phyloP scores from a whole-genome alignment of 2,329 filamentous ascomycete species.

The Calonectria crousiana region DNA sequence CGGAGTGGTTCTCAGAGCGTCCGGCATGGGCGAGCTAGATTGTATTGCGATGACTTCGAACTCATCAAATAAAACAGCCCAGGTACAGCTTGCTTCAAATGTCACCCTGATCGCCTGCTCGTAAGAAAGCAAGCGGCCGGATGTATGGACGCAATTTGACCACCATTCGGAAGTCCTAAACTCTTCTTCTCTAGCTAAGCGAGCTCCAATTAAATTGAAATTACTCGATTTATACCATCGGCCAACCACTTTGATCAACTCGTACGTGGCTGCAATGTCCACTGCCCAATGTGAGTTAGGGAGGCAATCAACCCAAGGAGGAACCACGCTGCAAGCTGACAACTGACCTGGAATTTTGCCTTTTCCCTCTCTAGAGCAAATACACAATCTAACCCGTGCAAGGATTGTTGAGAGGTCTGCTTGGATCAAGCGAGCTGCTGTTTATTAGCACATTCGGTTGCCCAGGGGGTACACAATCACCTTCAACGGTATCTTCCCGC shows the following conservation, averaged over 20 bases:
- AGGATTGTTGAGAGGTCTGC: neutral
- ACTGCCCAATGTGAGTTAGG: neutral
- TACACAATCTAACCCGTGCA: neutral
- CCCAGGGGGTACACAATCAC: neutral
- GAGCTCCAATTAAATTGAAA: neutral
- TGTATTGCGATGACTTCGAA: conserved; percentile 12
- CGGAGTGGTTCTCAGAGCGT: neutral
- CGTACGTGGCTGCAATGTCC: neutral
- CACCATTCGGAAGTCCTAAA: neutral
- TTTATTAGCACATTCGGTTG: neutral
- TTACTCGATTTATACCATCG: neutral
- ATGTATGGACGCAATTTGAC: conserved; percentile 8
- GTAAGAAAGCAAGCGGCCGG: conserved; percentile 21
- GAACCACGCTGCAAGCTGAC: too few relatives aligned
- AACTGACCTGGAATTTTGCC: neutral
- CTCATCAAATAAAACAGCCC: conserved; percentile 5
- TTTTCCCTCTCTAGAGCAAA: neutral
- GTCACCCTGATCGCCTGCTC: neutral
- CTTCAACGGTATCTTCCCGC: neutral
- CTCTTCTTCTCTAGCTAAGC: conserved; percentile 3
- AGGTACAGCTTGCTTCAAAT: neutral
- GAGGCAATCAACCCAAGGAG: neutral
- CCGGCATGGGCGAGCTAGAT: neutral
- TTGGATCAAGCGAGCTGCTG: neutral
- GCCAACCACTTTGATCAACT: neutral